Evolutionary conservation across 345 rosid species (phyloP), one percentile per base, ranked within the genome.

Genomic region (Rhodamnia rubescens): DNA sequence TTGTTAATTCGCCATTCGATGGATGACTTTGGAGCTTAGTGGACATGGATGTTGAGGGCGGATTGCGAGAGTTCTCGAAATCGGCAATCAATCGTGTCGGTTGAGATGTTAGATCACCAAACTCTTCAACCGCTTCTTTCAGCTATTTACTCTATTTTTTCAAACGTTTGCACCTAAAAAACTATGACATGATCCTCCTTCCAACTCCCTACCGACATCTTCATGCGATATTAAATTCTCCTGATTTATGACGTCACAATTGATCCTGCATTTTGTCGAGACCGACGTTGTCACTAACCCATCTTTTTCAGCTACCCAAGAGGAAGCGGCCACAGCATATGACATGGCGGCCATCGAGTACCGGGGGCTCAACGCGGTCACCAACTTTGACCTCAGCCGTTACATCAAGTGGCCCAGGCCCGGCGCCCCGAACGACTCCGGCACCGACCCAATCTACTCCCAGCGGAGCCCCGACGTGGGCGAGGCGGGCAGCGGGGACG

Each of bases 331-430:
- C 83, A 92, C 91, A 0, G 99, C 99, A 13, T 96, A 96, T 81
- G 99, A 96, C 54, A 91, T 92, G 89, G 99, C 99, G 20, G 99
- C 99, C 7, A 94, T 96, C 20, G 97, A 96, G 88, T 92, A 95
- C 86, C 96, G 99, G 59, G 98, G 99, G 85, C 90, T 93, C 75
- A 96, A 96, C 86, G 99, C 99, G n/a, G 99, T 96, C 64, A 96
- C 99, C 4, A 96, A 96, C 89, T 96, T 96, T 83, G 98, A 95
- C 84, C 93, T 96, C 59, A 94, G 98, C 86, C 96, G 94, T 87
- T 96, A 96, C 87, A 84, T 91, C 89, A 91, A 91, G 87, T 92
- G 86, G 84, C 80, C 29, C 52, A 80, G 84, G 36, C 91, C 89
- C 8, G 7, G 47, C 14, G 47, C 47, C 80, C 80, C 80, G 80